Evolutionary conservation across 2,329 filamentous ascomycete species (phyloP).

Genomic region (Botrytis hyacinthi): DNA sequence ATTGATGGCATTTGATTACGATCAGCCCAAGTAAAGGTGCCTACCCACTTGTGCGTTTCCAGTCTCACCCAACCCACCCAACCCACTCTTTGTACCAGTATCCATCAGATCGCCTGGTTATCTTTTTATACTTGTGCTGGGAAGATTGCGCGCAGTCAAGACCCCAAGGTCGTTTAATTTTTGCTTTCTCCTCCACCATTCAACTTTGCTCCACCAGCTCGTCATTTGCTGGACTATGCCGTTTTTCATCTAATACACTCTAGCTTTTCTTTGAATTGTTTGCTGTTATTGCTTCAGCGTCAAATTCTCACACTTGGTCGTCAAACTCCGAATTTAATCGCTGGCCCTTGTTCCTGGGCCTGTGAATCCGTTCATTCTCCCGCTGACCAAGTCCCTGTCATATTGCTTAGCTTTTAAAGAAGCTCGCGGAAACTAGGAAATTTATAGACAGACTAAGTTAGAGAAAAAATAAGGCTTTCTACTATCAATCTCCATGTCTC

Average conservation of each 20-base stretch:
- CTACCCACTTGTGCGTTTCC: not conserved
- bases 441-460: not conserved
- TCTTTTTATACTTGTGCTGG: not conserved
- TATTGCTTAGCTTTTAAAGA: not conserved
- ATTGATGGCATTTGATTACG: conserved; percentile 1
- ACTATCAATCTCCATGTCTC: not conserved
- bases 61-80: conserved; percentile 1
- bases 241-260: not conserved
- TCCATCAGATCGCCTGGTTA: conserved; percentile 2
- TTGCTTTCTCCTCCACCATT: conserved; percentile 10
- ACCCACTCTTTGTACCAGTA: not conserved
- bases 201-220: not conserved
- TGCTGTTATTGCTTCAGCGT: not conserved
- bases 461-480: not conserved
- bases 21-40: conserved; percentile 9
- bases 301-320: not conserved
- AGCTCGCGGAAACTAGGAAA: not conserved
- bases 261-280: not conserved
- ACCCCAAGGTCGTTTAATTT: not conserved
- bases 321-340: conserved; percentile 9
- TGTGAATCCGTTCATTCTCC: not conserved
- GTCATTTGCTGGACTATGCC: not conserved
- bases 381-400: not conserved
- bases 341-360: conserved; percentile 8
- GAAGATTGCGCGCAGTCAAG: conserved; percentile 9